These are phyloP conservation scores for Fusarium nelsonii DNA, from an alignment of 2,329 filamentous ascomycete genomes.

Conservation along the genomic window DNA sequence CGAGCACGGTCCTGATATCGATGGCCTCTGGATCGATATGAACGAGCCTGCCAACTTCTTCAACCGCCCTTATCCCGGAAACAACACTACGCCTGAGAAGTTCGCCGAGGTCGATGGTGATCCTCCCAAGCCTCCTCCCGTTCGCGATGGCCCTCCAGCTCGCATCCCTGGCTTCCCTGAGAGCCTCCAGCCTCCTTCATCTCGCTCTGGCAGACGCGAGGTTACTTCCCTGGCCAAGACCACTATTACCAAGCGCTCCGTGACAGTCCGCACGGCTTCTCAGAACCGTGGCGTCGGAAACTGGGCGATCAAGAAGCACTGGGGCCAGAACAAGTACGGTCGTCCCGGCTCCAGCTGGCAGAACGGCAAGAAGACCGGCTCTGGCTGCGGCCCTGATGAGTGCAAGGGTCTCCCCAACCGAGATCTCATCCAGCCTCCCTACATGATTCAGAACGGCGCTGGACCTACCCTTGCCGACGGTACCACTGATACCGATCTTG, in stretches of 20 bases:
- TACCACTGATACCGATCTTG: conserved; percentile 44
- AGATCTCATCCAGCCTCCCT: conserved; percentile 41
- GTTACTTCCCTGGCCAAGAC: neutral
- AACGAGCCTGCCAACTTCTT: conserved; percentile 57
- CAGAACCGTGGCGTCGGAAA: conserved; percentile 21
- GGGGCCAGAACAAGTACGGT: conserved; percentile 31
- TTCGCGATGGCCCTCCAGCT: conserved; percentile 59
- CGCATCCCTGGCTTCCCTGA: conserved; percentile 45
- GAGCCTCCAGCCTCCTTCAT: conserved; percentile 39
- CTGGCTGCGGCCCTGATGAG: conserved; percentile 39
- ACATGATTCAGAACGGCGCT: conserved; percentile 47
- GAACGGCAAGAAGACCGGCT: conserved; percentile 38
- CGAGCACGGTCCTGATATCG: conserved; percentile 76
- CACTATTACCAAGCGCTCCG: neutral
- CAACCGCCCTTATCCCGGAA: conserved; percentile 53
- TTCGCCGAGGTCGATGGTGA: conserved; percentile 57
- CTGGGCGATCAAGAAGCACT: conserved; percentile 30
- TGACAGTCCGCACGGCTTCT: neutral
- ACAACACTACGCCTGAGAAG: conserved; percentile 50
- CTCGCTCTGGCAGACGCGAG: conserved; percentile 6
- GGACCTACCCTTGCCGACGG: conserved; percentile 42
- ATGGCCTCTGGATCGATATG: conserved; percentile 82
- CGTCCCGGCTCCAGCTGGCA: conserved; percentile 32
- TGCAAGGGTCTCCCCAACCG: conserved; percentile 46
- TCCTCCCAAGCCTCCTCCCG: conserved; percentile 71